phyloP scores from a whole-genome alignment of 371 early-diverging fungal species.

The Lichtheimia ornata region DNA sequence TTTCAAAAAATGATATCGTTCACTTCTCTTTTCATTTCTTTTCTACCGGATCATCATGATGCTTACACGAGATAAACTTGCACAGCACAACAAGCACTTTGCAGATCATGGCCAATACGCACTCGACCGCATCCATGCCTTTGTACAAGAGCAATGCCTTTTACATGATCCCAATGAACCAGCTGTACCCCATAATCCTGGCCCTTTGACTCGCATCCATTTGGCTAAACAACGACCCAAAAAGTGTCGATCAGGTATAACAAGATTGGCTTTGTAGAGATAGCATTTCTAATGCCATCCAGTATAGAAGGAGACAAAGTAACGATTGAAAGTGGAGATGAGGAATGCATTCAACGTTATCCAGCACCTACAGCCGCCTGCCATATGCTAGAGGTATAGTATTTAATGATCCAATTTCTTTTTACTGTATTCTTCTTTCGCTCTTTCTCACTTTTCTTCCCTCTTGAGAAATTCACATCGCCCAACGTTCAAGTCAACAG shows the following conservation, averaged over 20 bases:
- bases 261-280: background rate
- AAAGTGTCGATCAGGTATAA: background rate
- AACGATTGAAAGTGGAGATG: background rate
- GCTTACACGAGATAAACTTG: slow-evolving; percentile 2
- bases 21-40: background rate
- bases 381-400: slow-evolving; percentile 21
- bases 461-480: slow-evolving; percentile 31
- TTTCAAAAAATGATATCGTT: background rate
- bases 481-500: slow-evolving; percentile 30
- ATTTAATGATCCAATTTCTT: background rate
- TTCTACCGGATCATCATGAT: background rate
- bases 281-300: background rate
- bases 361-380: slow-evolving; percentile 13
- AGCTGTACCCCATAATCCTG: too few species aligned
- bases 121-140: background rate
- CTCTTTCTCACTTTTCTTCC: slow-evolving; percentile 2
- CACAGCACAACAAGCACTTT: background rate
- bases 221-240: background rate
- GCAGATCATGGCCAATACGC: background rate
- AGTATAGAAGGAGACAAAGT: background rate
- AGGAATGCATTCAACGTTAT: background rate
- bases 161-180: too few species aligned
- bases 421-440: background rate
- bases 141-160: slow-evolving; percentile 4
- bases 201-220: background rate